Percentiles rank a stretch among this genome's conserved stretches.
Evolutionary conservation across 192 early-diverging fungal species (phyloP).

Genomic region (Coemansia sp.): DNA sequence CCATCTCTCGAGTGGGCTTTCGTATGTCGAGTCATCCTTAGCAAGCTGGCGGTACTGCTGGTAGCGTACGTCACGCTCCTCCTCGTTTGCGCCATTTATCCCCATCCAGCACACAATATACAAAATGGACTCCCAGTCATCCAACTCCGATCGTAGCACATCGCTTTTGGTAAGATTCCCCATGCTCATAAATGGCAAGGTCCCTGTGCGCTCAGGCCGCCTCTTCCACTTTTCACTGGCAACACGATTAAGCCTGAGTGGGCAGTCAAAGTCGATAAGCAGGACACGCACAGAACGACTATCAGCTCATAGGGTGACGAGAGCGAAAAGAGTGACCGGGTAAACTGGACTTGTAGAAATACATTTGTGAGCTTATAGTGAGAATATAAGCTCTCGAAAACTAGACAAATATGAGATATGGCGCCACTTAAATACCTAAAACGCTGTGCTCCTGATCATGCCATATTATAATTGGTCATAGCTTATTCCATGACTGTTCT

Average conservation of each 20-base stretch:
- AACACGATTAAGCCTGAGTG: slow-evolving; percentile 21
- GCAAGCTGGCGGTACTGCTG: too few species aligned
- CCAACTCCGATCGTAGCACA: slow-evolving; percentile 5
- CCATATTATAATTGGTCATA: too few species aligned
- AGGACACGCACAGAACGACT: slow-evolving; percentile 12
- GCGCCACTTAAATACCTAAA: too few species aligned
- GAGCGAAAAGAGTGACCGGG: too few species aligned
- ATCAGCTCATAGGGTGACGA: slow-evolving; percentile 22
- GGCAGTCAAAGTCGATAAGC: slow-evolving; percentile 40
- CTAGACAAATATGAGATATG: too few species aligned
- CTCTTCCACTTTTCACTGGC: background rate
- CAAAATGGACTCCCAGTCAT: slow-evolving; percentile 33
- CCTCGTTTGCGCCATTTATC: slow-evolving; percentile 20
- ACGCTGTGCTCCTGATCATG: too few species aligned
- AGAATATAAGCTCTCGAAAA: too few species aligned
- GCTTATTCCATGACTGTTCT: too few species aligned
- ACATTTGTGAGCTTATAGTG: slow-evolving; percentile 11
- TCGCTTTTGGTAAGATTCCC: slow-evolving; percentile 10
- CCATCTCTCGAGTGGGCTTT: too few species aligned
- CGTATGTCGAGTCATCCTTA: too few species aligned
- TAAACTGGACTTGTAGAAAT: too few species aligned
- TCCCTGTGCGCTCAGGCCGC: slow-evolving; percentile 14
- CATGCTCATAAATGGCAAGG: slow-evolving; percentile 35
- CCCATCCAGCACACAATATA: slow-evolving; percentile 34
- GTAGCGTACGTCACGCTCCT: too few species aligned